Conservation (phyloP, 345 rosid genomes). For the Boechera divaricarpa region DNA sequence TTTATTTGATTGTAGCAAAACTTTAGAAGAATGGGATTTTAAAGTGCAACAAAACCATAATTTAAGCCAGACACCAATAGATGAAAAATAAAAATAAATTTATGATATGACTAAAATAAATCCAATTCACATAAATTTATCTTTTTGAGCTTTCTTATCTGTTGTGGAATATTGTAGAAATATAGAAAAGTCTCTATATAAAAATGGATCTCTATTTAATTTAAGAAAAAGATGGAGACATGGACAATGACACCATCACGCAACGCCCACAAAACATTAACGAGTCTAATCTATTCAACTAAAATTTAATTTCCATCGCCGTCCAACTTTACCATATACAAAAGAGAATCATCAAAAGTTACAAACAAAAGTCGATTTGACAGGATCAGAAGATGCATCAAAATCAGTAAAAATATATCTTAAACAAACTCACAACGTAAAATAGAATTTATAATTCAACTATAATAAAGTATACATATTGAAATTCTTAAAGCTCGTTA, state of each 20-base stretch:
- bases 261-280: constrained; percentile 41
- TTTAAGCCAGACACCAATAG: constrained; percentile 22
- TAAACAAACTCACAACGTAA: neutral
- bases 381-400: constrained; percentile 33
- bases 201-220: neutral
- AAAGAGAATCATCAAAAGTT: constrained; percentile 27
- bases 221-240: constrained; percentile 26
- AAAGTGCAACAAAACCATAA: neutral
- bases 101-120: constrained; percentile 2
- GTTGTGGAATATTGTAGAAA: constrained; percentile 15
- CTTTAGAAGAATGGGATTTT: constrained; percentile 14
- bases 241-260: constrained; percentile 34
- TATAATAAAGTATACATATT: constrained; percentile 12
- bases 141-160: constrained; percentile 7
- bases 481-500: constrained; percentile 27
- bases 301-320: constrained; percentile 27
- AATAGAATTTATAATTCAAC: constrained; percentile 18
- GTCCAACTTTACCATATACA: constrained; percentile 29
- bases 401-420: constrained; percentile 16
- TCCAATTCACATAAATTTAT: constrained; percentile 17
- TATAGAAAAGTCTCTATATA: neutral
- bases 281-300: constrained; percentile 32
- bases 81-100: neutral
- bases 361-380: constrained; percentile 32
- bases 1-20: constrained; percentile 5